These are phyloP conservation scores for Aspergillus campestris DNA, from an alignment of 495 filamentous ascomycete genomes.

Conservation along the genomic window DNA sequence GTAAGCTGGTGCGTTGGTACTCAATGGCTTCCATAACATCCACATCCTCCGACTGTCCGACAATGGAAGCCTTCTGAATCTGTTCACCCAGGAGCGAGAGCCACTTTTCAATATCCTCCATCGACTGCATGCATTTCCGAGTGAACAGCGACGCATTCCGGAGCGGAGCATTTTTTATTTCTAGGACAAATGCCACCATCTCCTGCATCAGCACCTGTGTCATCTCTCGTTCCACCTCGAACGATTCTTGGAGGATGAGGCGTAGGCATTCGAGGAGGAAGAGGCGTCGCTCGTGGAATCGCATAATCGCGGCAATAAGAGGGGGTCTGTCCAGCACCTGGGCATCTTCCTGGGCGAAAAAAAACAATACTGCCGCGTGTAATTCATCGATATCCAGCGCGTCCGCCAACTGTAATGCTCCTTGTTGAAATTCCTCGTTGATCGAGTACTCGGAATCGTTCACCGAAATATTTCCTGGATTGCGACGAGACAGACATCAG, in stretches of 20 bases:
- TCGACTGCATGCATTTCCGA: slow-evolving; percentile 59
- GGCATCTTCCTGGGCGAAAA: slow-evolving; percentile 57
- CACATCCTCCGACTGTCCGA: slow-evolving; percentile 49
- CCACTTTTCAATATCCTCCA: slow-evolving; percentile 65
- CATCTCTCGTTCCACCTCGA: slow-evolving; percentile 46
- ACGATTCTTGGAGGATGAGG: slow-evolving; percentile 57
- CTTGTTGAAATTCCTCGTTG: slow-evolving; percentile 79
- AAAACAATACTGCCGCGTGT: slow-evolving; percentile 63
- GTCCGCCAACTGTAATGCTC: slow-evolving; percentile 71
- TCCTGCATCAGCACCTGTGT: slow-evolving; percentile 35
- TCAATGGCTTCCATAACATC: slow-evolving; percentile 63
- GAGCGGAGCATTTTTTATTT: slow-evolving; percentile 33
- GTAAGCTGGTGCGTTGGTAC: slow-evolving; percentile 62
- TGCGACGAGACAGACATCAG: slow-evolving; percentile 24
- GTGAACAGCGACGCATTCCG: slow-evolving; percentile 48
- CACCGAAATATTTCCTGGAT: slow-evolving; percentile 60
- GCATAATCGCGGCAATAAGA: slow-evolving; percentile 65
- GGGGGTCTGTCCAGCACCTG: slow-evolving; percentile 57
- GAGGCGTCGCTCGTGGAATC: slow-evolving; percentile 73
- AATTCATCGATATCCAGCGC: slow-evolving; percentile 84
- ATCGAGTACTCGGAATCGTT: slow-evolving; percentile 67
- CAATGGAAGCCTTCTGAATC: slow-evolving; percentile 56
- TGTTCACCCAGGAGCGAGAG: slow-evolving; percentile 64
- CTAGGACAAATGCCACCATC: slow-evolving; percentile 33
- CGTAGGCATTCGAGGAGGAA: slow-evolving; percentile 76